Evolutionary conservation across 345 rosid genomes (phyloP), one percentile per base, ranked within the genome.

Genomic region (Anastatica hierochuntica): DNA sequence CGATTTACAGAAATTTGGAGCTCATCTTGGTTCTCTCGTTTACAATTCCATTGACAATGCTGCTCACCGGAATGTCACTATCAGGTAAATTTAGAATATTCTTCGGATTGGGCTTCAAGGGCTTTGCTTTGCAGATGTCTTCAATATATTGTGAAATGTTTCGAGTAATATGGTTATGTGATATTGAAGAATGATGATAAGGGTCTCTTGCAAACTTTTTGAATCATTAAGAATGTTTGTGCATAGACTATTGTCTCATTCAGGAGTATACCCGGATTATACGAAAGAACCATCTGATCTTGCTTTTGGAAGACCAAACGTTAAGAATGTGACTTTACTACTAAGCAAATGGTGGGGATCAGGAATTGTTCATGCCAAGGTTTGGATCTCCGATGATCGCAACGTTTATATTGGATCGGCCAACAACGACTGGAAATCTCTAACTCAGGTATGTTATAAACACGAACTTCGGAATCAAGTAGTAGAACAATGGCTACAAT

Each of bases 381-480:
- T 85, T 63, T 89, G 95, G 97, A 83, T 85, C 52, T 81, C 90
- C 0, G 87, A 89, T 76, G 35, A 29, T 24, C 71, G 72, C 7
- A 81, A 89, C 53, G 82, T 81, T 6, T 89, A 89, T 58, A 89
- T 89, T 46, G 90, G 95, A 27, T 85, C 95, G 49, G 97, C 97
- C 1, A 85, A 89, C 67, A 85, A 83, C 71, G 97, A 85, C 48
- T 85, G 95, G 97, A 89, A 89, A 65, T 83, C 97, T 71, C 84
- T 85, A 45, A 83, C 89, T 61, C 97, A 81, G 94, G 97, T 85
- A 64, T 40, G 27, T 55, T 8, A 11, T 10, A 13, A 11, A 20
- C 20, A 9, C 7, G 9, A 8, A 43, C 11, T 16, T 24, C 43
- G 10, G 38, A 26, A 24, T 14, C 19, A 0, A 1, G 1, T 40